Evolutionary conservation across 169 alveolate species (phyloP), one percentile per base, ranked within the genome.

Genomic region (Theileria equi): DNA sequence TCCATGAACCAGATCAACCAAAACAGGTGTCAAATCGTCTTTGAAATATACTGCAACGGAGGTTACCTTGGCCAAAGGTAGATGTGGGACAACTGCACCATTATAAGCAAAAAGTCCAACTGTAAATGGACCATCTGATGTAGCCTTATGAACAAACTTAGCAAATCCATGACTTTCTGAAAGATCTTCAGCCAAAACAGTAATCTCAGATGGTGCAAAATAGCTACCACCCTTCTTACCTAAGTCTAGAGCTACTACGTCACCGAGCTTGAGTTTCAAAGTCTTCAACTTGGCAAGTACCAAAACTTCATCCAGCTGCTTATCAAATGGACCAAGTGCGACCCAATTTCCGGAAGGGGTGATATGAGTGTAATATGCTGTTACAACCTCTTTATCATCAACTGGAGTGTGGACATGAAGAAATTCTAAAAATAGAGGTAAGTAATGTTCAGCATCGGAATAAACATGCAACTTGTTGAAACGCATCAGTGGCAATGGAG

Each of bases 371-470:
- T 50, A 50, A n/a, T 50, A 21, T 50, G 34, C 25, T 17, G 34
- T 3, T n/a, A n/a, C n/a, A n/a, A n/a, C n/a, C n/a, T n/a, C n/a
- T n/a, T n/a, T n/a, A n/a, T n/a, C n/a, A n/a, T 10, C 48, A 21
- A 21, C 13, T 17, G 2, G 25, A 1, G 29, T 1, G 10, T 28
- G 34, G 28, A 31, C 32, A 5, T 29, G 16, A 5, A 17, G 16
- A n/a, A n/a, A n/a, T 43, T 50, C 61, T 50, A 21, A 26, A 50
- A 50, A 50, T 21, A 50, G 45, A 31, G 61, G 61, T 6, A 43
- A n/a, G 32, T 50, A 50, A 43, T 31, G 34, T 16, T 21, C 25
- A 26, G 28, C 61, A 11, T 38, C 25, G 13, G 45, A 31, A 21
- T 17, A 50, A n/a, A 50, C 61, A 16, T 23, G 41, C 32, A 19